Evolutionary conservation across 805 yeast genomes (phyloP).

Genomic region (Lipomyces spencermartinsiae): DNA sequence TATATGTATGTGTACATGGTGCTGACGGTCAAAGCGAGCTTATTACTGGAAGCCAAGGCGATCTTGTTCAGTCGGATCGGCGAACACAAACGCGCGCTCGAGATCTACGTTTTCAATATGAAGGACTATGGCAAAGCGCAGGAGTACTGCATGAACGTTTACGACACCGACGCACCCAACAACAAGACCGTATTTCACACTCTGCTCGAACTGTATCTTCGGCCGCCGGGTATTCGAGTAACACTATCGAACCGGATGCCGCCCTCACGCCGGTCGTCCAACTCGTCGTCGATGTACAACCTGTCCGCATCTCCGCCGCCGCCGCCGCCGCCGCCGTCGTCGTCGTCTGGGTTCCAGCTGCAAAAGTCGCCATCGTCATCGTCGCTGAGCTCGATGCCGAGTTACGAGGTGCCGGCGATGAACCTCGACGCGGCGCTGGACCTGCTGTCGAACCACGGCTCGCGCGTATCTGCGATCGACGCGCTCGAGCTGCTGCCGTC

Average conservation of each 20-base stretch:
- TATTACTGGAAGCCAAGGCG: conserved; percentile 55
- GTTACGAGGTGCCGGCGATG: conserved; percentile 22
- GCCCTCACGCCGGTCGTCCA: conserved; percentile 17
- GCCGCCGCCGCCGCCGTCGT: not conserved
- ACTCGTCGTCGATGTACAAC: conserved; percentile 8
- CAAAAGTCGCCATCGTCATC: conserved; percentile 2
- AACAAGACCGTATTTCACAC: conserved; percentile 57
- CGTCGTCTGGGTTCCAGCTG: not conserved
- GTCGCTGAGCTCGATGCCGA: conserved; percentile 5
- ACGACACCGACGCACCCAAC: conserved; percentile 45
- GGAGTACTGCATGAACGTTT: conserved; percentile 62
- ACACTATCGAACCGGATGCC: not conserved
- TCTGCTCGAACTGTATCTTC: conserved; percentile 53
- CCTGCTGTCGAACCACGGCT: conserved; percentile 54
- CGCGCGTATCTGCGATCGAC: conserved; percentile 53
- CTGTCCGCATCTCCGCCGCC: not conserved
- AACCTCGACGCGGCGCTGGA: conserved; percentile 51
- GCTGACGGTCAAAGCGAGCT: conserved; percentile 10
- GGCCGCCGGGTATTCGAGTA: conserved; percentile 29
- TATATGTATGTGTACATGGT: conserved; percentile 10
- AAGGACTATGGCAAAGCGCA: conserved; percentile 65
- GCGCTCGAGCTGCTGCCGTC: conserved; percentile 62
- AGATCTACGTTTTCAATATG: conserved; percentile 63
- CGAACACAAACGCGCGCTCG: conserved; percentile 67
- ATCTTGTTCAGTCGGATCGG: conserved; percentile 64